Evolutionary conservation across 768 basidiomycete genomes (phyloP).

Genomic region (Crucibulum laeve): DNA sequence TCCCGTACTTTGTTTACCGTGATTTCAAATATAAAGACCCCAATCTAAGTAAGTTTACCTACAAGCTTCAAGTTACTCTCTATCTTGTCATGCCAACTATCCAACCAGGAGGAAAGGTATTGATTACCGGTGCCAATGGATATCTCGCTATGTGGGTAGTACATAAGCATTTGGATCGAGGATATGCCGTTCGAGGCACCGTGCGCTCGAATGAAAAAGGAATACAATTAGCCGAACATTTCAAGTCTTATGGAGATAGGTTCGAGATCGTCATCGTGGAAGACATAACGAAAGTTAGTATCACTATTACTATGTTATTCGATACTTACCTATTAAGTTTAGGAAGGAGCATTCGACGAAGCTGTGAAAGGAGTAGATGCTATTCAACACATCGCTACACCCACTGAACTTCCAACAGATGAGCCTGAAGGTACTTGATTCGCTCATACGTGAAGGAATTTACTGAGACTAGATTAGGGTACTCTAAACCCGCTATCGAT

Average conservation of each 20-base stretch:
- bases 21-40: background rate
- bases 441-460: background rate
- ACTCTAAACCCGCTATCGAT: slow-evolving; percentile 67
- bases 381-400: slow-evolving; percentile 67
- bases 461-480: slow-evolving; percentile 31
- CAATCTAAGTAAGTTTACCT: background rate
- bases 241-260: slow-evolving; percentile 48
- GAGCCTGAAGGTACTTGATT: slow-evolving; percentile 30
- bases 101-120: slow-evolving; percentile 27
- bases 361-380: slow-evolving; percentile 75
- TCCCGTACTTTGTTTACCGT: background rate
- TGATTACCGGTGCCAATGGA: slow-evolving; percentile 58
- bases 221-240: slow-evolving; percentile 47
- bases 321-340: background rate
- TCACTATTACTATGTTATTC: background rate
- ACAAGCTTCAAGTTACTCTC: background rate
- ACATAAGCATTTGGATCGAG: slow-evolving; percentile 49
- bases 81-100: slow-evolving; percentile 23
- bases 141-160: slow-evolving; percentile 61
- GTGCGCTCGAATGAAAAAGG: slow-evolving; percentile 64
- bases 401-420: slow-evolving; percentile 42
- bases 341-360: slow-evolving; percentile 74
- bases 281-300: slow-evolving; percentile 48
- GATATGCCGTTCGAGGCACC: slow-evolving; percentile 62
- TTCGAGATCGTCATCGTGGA: slow-evolving; percentile 65